Conservation (phyloP, 1,284 basidiomycete species). For the Phenoliferia sp. region DNA sequence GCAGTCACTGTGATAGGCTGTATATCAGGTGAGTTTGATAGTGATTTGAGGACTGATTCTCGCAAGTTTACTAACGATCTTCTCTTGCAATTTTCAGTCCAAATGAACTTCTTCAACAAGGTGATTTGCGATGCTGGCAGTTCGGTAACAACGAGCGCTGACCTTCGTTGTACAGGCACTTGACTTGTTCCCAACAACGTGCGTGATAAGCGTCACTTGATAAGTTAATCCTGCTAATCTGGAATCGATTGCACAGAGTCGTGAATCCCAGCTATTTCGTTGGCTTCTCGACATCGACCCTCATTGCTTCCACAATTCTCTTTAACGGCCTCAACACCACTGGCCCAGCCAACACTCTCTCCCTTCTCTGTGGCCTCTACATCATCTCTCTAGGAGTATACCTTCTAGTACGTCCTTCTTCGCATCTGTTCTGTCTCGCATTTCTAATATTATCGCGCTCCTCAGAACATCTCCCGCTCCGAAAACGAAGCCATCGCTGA, state of each 20-base stretch:
- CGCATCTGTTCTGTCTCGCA: conserved; percentile 46
- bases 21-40: conserved; percentile 72
- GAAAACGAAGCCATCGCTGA: conserved; percentile 16
- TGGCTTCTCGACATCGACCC: conserved; percentile 93
- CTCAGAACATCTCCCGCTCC: conserved; percentile 26
- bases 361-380: conserved; percentile 78
- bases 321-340: conserved; percentile 78
- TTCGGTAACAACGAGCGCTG: background rate
- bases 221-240: background rate
- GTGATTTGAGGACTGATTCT: no score
- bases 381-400: conserved; percentile 75
- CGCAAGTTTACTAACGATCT: no score
- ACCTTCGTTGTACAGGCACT: conserved; percentile 54
- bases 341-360: conserved; percentile 73
- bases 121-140: background rate
- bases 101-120: conserved; percentile 91
- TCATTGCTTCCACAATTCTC: conserved; percentile 66
- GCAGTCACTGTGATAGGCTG: conserved; percentile 75
- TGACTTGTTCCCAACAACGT: conserved; percentile 86
- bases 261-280: conserved; percentile 98
- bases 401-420: conserved; percentile 63
- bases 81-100: conserved; percentile 2
- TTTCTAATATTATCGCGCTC: no score
- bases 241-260: conserved; percentile 49
- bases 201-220: background rate